Conservation (phyloP, 805 yeast genomes). For the Lipomyces lipofer region DNA sequence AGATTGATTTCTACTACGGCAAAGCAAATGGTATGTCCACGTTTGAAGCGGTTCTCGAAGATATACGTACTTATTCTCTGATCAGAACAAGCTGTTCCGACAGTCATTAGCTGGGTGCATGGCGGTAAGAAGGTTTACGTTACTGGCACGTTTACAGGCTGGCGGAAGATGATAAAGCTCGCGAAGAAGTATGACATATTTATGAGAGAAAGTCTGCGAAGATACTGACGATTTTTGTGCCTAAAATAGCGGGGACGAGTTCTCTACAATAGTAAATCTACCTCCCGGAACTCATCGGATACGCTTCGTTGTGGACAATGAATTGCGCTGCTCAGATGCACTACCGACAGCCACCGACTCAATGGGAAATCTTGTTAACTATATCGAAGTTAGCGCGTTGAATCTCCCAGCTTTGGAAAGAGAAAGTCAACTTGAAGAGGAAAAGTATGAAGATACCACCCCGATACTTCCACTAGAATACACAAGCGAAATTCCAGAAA, state of each 20-base stretch:
- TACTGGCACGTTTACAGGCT: constrained; percentile 96
- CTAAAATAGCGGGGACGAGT: constrained; percentile 39
- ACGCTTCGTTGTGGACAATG: constrained; percentile 92
- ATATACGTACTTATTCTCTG: not conserved
- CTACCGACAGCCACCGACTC: constrained; percentile 97
- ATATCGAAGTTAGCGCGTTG: constrained; percentile 60
- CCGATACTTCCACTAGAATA: constrained; percentile 34
- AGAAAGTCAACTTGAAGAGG: constrained; percentile 27
- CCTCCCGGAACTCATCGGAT: constrained; percentile 93
- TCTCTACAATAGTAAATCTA: constrained; percentile 68
- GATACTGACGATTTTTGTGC: not conserved
- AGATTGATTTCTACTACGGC: constrained; percentile 35
- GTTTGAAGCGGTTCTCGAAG: not conserved
- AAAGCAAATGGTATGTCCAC: constrained; percentile 27
- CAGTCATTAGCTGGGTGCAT: constrained; percentile 87
- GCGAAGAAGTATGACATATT: constrained; percentile 13
- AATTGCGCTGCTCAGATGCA: constrained; percentile 80
- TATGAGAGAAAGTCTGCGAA: too few species aligned
- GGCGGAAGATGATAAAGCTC: constrained; percentile 96
- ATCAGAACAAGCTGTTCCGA: constrained; percentile 41
- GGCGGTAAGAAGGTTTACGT: constrained; percentile 96
- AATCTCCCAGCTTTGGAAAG: constrained; percentile 33
- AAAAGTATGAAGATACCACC: constrained; percentile 27
- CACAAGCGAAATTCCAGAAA: constrained; percentile 45
- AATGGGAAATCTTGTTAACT: constrained; percentile 92